Percentiles rank a stretch among this genome's conserved stretches.
phyloP scores from a whole-genome alignment of 768 basidiomycete species.

The Calocybe indica region DNA sequence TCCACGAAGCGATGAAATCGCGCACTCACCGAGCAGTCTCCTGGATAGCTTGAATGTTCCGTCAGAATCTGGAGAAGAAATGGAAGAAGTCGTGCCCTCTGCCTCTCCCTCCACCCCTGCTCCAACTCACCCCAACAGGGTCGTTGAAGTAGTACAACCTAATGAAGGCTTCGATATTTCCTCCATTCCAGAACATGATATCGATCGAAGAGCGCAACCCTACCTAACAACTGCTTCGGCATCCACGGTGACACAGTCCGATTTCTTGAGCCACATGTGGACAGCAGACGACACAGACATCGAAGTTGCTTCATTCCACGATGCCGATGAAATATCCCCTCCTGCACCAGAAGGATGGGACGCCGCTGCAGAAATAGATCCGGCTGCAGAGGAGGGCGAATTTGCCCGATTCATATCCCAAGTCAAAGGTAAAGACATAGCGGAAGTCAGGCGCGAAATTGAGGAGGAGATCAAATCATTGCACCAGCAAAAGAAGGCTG shows the following conservation, averaged over 20 bases:
- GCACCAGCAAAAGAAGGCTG: constrained; percentile 79
- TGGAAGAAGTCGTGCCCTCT: constrained; percentile 23
- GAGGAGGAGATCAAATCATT: constrained; percentile 84
- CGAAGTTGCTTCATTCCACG: too few species aligned
- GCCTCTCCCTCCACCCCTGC: too few species aligned
- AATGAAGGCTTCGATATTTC: background rate
- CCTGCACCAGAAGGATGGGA: constrained; percentile 55
- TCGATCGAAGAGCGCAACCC: background rate
- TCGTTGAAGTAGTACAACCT: background rate
- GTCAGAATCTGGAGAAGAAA: constrained; percentile 21
- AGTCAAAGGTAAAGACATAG: constrained; percentile 81
- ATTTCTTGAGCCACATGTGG: too few species aligned
- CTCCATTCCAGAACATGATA: background rate
- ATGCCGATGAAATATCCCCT: constrained; percentile 1
- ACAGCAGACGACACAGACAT: too few species aligned
- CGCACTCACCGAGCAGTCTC: too few species aligned
- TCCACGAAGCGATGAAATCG: too few species aligned
- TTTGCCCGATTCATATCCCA: constrained; percentile 92
- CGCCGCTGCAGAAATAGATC: constrained; percentile 81
- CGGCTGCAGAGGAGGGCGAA: constrained; percentile 74
- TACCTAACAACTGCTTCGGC: background rate
- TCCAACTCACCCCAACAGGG: too few species aligned
- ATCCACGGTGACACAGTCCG: too few species aligned
- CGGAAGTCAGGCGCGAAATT: constrained; percentile 80
- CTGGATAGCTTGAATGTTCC: background rate